Conservation (phyloP, 495 filamentous ascomycete species). For the Umbilicaria muhlenbergii region DNA sequence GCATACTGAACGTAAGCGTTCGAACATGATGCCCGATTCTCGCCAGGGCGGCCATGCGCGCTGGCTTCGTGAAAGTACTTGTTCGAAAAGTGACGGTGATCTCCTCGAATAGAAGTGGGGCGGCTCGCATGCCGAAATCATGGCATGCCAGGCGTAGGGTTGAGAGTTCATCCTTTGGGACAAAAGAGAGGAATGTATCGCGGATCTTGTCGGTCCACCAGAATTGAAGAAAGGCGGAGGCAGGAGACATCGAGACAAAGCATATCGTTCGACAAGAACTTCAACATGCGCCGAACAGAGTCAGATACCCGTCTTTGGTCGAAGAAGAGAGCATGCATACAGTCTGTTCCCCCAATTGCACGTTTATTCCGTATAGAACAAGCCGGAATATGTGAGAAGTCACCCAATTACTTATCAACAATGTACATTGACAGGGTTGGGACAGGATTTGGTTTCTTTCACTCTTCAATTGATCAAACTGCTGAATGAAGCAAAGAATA, state of each 20-base stretch:
- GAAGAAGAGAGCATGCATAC: no score
- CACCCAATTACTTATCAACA: no score
- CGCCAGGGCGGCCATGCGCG: constrained; percentile 49
- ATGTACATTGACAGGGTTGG: no score
- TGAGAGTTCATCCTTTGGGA: constrained; percentile 26
- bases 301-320: no score
- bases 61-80: constrained; percentile 51
- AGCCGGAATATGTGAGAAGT: no score
- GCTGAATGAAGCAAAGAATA: no score
- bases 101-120: constrained; percentile 34
- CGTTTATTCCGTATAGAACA: no score
- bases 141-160: constrained; percentile 35
- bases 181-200: constrained; percentile 22
- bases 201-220: constrained; percentile 32
- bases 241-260: constrained; percentile 12
- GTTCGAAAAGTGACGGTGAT: constrained; percentile 41
- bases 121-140: constrained; percentile 30
- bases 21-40: constrained; percentile 58
- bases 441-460: no score
- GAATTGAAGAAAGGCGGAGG: constrained; percentile 28
- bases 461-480: no score
- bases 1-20: constrained; percentile 51
- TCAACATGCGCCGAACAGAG: background rate
- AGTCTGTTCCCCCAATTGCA: no score
- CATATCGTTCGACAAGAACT: constrained; percentile 2